phyloP scores from a whole-genome alignment of 2,329 filamentous ascomycete genomes.

The Microdochium trichocladiopsis region DNA sequence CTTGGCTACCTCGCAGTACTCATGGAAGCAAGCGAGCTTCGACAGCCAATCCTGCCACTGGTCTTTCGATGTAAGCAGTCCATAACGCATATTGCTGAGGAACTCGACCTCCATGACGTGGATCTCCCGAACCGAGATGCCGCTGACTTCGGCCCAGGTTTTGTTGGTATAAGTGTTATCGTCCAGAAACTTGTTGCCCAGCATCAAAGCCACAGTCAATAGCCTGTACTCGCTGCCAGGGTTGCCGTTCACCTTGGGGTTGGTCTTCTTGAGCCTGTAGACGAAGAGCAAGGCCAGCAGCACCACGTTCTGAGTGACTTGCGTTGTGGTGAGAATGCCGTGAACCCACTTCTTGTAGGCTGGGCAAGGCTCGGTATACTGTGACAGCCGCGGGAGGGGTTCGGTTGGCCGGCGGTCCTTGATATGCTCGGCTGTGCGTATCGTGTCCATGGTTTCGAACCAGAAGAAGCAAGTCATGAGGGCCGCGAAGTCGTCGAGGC shows the following conservation, averaged over 20 bases:
- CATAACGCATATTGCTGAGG: slow-evolving; percentile 96
- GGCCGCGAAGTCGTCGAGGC: slow-evolving; percentile 74
- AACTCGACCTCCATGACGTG: slow-evolving; percentile 99
- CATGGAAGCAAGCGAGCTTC: slow-evolving; percentile 74
- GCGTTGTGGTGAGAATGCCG: slow-evolving; percentile 83
- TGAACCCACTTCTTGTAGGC: slow-evolving; percentile 93
- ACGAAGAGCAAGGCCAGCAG: slow-evolving; percentile 86
- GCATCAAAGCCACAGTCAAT: slow-evolving; percentile 90
- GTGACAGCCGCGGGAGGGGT: slow-evolving; percentile 44
- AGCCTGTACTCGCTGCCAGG: slow-evolving; percentile 89
- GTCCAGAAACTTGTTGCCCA: slow-evolving; percentile 97
- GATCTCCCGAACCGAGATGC: slow-evolving; percentile 88
- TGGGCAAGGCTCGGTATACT: slow-evolving; percentile 67
- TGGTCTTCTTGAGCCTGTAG: slow-evolving; percentile 84
- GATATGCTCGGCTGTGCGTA: slow-evolving; percentile 66
- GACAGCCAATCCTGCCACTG: slow-evolving; percentile 86
- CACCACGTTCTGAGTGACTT: slow-evolving; percentile 94
- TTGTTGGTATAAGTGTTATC: slow-evolving; percentile 99
- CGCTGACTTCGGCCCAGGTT: slow-evolving; percentile 97
- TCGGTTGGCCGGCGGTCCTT: slow-evolving; percentile 26
- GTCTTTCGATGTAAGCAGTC: slow-evolving; percentile 74
- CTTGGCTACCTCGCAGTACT: slow-evolving; percentile 71
- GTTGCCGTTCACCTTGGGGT: slow-evolving; percentile 82
- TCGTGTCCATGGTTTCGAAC: slow-evolving; percentile 83
- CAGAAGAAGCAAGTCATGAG: slow-evolving; percentile 96